Evolutionary conservation across 1,139 yeast species (phyloP).

Genomic region (Pichia sp.): DNA sequence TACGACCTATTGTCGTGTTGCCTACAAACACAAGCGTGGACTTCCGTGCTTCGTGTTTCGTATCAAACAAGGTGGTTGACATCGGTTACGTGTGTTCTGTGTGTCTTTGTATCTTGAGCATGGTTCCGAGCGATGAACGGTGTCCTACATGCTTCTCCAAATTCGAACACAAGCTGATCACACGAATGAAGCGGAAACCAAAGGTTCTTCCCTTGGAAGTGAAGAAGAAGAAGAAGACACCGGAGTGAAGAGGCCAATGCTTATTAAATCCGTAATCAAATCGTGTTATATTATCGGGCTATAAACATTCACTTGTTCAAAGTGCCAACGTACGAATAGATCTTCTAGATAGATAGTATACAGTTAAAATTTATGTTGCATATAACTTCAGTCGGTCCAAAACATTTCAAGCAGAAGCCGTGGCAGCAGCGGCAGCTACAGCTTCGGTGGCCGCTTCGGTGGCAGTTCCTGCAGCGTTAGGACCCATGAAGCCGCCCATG

Average conservation of each 20-base stretch:
- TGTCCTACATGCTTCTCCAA: constrained; percentile 70
- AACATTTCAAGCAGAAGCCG: not conserved
- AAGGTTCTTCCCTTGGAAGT: constrained; percentile 30
- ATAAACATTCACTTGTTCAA: not conserved
- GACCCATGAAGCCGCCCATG: constrained; percentile 18
- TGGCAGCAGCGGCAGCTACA: not conserved
- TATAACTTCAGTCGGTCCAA: not conserved
- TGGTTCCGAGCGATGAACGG: constrained; percentile 47
- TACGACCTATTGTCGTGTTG: constrained; percentile 66
- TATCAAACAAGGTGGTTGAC: constrained; percentile 85
- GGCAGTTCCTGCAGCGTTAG: constrained; percentile 10
- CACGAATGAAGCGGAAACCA: constrained; percentile 52
- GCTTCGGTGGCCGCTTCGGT: not conserved
- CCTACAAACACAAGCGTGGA: constrained; percentile 88
- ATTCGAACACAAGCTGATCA: constrained; percentile 55
- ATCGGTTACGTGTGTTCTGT: constrained; percentile 95
- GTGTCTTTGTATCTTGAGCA: constrained; percentile 69
- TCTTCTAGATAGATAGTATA: not conserved
- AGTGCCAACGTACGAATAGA: not conserved
- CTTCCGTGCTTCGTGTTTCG: constrained; percentile 90
- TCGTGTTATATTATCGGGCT: not conserved
- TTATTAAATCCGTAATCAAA: not conserved
- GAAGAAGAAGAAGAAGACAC: constrained; percentile 23
- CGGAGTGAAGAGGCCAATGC: not conserved
- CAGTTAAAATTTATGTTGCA: not conserved